Evolutionary conservation across 371 early-diverging fungal species (phyloP).

Genomic region (Mucor saturninus): DNA sequence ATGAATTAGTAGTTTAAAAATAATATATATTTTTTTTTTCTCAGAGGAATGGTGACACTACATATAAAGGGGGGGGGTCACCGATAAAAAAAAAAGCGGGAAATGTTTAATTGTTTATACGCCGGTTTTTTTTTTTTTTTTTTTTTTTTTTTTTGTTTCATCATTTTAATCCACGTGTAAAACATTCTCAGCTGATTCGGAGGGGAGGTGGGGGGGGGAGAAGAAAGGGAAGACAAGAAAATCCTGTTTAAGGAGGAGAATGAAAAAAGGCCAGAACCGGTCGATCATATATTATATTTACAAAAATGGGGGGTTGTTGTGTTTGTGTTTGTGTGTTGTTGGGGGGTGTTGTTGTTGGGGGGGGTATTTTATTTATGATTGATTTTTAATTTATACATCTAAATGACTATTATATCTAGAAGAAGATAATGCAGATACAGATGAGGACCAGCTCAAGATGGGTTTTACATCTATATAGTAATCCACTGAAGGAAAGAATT

Average conservation of each 20-base stretch:
- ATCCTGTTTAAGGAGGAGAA: too few species aligned
- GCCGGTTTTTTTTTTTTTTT: not conserved
- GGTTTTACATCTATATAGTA: slow-evolving; percentile 25
- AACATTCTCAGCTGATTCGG: too few species aligned
- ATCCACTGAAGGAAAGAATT: not conserved
- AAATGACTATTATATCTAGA: not conserved
- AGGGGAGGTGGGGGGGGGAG: not conserved
- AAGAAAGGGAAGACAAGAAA: not conserved
- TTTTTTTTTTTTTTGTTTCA: too few species aligned
- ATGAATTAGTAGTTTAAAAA: slow-evolving; percentile 34
- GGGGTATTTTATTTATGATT: not conserved
- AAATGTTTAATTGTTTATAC: not conserved
- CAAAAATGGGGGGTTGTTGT: not conserved
- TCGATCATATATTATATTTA: slow-evolving; percentile 2
- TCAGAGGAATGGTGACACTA: slow-evolving; percentile 3
- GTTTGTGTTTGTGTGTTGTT: too few species aligned
- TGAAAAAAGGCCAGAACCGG: not conserved
- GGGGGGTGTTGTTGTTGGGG: too few species aligned
- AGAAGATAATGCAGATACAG: slow-evolving; percentile 19
- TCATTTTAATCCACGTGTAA: too few species aligned
- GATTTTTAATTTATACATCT: not conserved
- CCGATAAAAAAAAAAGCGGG: slow-evolving; percentile 1
- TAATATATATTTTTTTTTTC: not conserved
- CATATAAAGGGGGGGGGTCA: not conserved
- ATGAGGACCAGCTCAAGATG: slow-evolving; percentile 54